Percentiles rank a stretch among this genome's conserved stretches.
phyloP scores from a whole-genome alignment of 805 yeast genomes.

The Zygotorulaspora florentina region DNA sequence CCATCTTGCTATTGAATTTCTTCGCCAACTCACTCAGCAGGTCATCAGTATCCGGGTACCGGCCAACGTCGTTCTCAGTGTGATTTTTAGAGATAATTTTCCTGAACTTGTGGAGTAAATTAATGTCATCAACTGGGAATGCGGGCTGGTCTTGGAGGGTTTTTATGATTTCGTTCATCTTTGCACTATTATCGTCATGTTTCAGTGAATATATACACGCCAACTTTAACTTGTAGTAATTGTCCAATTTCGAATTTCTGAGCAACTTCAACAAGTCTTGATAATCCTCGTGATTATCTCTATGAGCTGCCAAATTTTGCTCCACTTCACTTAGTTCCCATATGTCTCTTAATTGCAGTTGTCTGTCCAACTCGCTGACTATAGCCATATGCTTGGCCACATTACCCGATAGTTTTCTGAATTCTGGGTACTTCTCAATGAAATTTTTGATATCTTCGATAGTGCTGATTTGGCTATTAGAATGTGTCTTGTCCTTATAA shows the following conservation, averaged over 20 bases:
- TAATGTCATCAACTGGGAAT: slow-evolving; percentile 38
- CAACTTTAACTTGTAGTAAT: slow-evolving; percentile 62
- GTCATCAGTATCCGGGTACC: slow-evolving; percentile 24
- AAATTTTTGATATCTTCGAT: slow-evolving; percentile 87
- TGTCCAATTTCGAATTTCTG: slow-evolving; percentile 41
- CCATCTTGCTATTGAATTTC: slow-evolving; percentile 34
- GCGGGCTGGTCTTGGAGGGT: slow-evolving; percentile 34
- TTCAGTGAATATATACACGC: slow-evolving; percentile 70
- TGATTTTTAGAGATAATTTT: slow-evolving; percentile 23
- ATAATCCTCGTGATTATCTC: slow-evolving; percentile 53
- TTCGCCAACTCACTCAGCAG: slow-evolving; percentile 33
- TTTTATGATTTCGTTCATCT: slow-evolving; percentile 42
- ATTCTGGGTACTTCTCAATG: slow-evolving; percentile 91
- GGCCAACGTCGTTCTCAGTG: slow-evolving; percentile 5
- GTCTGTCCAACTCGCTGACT: slow-evolving; percentile 78
- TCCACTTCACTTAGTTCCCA: slow-evolving; percentile 90
- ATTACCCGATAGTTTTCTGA: slow-evolving; percentile 79
- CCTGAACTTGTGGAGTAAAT: slow-evolving; percentile 45
- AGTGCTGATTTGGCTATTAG: slow-evolving; percentile 61
- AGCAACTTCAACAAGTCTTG: slow-evolving; percentile 54
- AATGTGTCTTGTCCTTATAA: slow-evolving; percentile 76
- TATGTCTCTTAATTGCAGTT: slow-evolving; percentile 57
- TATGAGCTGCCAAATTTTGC: slow-evolving; percentile 72
- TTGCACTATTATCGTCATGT: slow-evolving; percentile 56
- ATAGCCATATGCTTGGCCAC: slow-evolving; percentile 90